phyloP scores from a whole-genome alignment of 305 asterid species.

The Striga hermonthica region DNA sequence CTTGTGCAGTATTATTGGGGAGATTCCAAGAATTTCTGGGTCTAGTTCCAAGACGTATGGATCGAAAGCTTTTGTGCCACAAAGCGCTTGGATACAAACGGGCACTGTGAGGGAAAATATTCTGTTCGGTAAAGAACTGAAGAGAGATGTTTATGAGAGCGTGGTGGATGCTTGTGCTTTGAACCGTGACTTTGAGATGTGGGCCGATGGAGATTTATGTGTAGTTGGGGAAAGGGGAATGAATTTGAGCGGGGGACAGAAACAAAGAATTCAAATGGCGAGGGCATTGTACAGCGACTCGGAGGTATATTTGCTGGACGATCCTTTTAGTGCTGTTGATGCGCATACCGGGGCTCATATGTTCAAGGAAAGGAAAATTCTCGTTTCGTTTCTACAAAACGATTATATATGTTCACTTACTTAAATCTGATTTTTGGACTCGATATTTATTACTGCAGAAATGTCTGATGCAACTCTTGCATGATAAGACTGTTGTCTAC shows the following conservation, averaged over 20 bases:
- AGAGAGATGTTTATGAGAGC: conserved; percentile 43
- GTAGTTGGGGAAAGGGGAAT: conserved; percentile 69
- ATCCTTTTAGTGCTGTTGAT: conserved; percentile 87
- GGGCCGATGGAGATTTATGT: conserved; percentile 68
- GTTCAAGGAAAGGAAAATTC: conserved; percentile 50
- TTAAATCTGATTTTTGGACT: conserved; percentile 5
- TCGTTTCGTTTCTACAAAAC: no score
- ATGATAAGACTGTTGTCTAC: conserved; percentile 56
- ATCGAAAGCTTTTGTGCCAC: conserved; percentile 71
- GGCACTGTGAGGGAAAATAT: conserved; percentile 68
- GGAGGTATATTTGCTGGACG: conserved; percentile 64
- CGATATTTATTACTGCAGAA: conserved; percentile 46
- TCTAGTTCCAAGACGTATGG: conserved; percentile 45
- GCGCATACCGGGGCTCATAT: conserved; percentile 82
- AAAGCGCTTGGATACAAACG: conserved; percentile 83
- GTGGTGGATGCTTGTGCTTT: conserved; percentile 68
- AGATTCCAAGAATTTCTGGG: conserved; percentile 64
- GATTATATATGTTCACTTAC: neutral
- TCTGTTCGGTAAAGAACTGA: conserved; percentile 70
- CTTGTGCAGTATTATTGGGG: conserved; percentile 61
- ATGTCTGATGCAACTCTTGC: conserved; percentile 58
- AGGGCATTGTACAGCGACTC: conserved; percentile 68
- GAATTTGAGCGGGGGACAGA: conserved; percentile 80
- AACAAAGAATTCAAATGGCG: conserved; percentile 76
- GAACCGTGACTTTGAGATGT: conserved; percentile 57